These are phyloP conservation scores for Jatropha podagrica DNA, from an alignment of 441 rosid genomes.

Conservation along the genomic window DNA sequence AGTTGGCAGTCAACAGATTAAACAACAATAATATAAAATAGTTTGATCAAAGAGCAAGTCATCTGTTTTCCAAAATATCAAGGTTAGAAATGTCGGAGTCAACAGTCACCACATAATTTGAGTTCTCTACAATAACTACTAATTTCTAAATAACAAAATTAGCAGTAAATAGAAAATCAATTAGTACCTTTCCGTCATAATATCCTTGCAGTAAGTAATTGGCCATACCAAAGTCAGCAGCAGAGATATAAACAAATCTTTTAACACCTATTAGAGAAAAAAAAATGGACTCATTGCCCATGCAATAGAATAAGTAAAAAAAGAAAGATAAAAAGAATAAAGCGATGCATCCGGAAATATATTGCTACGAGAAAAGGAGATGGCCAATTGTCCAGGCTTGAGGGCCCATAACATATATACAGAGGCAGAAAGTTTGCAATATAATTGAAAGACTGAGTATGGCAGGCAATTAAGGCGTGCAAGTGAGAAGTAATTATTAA, in stretches of 20 bases:
- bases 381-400: background rate
- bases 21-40: background rate
- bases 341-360: background rate
- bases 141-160: constrained; percentile 2
- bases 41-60: background rate
- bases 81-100: background rate
- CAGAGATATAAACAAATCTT: constrained; percentile 81
- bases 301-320: constrained; percentile 3
- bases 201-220: constrained; percentile 76
- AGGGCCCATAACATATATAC: background rate
- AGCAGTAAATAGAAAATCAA: background rate
- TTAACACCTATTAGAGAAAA: constrained; percentile 56
- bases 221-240: constrained; percentile 76
- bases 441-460: background rate
- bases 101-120: background rate
- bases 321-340: background rate
- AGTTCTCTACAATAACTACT: background rate
- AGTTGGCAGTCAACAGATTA: background rate
- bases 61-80: background rate
- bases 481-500: background rate
- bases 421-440: background rate
- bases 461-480: background rate
- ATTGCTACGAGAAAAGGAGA: background rate
- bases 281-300: background rate
- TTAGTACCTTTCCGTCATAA: constrained; percentile 81